These are phyloP conservation scores for Yamadazyma epiphylla DNA, from an alignment of 1,139 yeast species.

Conservation along the genomic window DNA sequence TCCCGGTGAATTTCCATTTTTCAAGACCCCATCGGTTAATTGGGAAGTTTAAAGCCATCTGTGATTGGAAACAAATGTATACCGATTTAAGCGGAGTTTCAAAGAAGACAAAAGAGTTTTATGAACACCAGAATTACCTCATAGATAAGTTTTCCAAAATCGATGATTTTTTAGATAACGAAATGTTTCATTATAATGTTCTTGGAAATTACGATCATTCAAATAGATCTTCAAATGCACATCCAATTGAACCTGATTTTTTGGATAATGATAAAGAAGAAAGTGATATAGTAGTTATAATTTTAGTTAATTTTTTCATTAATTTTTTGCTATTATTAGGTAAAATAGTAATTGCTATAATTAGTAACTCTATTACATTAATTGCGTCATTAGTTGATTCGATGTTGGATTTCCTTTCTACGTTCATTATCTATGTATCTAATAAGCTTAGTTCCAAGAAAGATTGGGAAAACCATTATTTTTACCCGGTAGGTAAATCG, in stretches of 20 bases:
- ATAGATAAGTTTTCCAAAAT: conserved; percentile 57
- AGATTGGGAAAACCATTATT: conserved; percentile 45
- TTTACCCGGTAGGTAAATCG: conserved; percentile 67
- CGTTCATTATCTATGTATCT: conserved; percentile 65
- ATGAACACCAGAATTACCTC: conserved; percentile 53
- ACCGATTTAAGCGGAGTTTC: conserved; percentile 20
- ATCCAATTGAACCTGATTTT: conserved; percentile 22
- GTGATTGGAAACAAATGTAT: conserved; percentile 44
- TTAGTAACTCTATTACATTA: conserved; percentile 69
- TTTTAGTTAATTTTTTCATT: conserved; percentile 58
- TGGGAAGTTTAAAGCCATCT: conserved; percentile 46
- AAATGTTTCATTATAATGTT: conserved; percentile 60
- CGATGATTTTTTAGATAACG: conserved; percentile 67
- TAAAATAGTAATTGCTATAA: conserved; percentile 55
- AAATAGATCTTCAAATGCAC: not conserved
- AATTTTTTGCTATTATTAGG: conserved; percentile 61
- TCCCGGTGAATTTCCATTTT: conserved; percentile 2
- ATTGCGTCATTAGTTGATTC: conserved; percentile 80
- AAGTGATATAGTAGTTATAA: conserved; percentile 52
- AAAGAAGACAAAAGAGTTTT: conserved; percentile 25
- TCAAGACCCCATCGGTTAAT: conserved; percentile 52
- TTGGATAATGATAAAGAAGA: conserved; percentile 37
- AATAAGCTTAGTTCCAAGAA: conserved; percentile 55
- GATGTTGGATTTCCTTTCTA: conserved; percentile 67
- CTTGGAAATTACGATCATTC: conserved; percentile 55